phyloP scores from a whole-genome alignment of 495 filamentous ascomycete genomes.

The Penicillium ucsense region DNA sequence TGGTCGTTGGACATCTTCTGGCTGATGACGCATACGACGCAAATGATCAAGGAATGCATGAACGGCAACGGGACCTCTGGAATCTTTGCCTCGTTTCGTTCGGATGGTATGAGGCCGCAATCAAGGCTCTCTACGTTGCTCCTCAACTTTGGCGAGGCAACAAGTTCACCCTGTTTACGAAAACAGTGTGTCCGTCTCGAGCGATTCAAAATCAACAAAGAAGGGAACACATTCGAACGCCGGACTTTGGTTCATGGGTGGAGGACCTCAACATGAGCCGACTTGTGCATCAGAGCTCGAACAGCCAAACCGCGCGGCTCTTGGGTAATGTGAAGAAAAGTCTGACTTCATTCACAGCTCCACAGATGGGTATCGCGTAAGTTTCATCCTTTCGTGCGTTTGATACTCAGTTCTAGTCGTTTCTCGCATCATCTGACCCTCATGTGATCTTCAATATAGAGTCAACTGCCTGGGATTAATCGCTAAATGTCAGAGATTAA shows the following conservation, averaged over 20 bases:
- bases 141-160: neutral
- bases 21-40: slow-evolving; percentile 4
- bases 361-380: neutral
- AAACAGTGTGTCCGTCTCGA: neutral
- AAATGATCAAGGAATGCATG: neutral
- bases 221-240: no score
- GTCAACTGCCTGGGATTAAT: slow-evolving; percentile 55
- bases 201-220: neutral
- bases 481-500: slow-evolving; percentile 48
- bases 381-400: neutral
- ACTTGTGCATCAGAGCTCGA: neutral
- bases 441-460: slow-evolving; percentile 6
- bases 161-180: neutral
- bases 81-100: slow-evolving; percentile 48
- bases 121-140: neutral
- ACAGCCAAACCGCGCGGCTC: neutral
- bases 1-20: slow-evolving; percentile 28
- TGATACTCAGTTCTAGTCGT: neutral
- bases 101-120: neutral
- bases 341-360: neutral
- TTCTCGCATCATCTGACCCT: no score
- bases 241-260: neutral
- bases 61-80: slow-evolving; percentile 37
- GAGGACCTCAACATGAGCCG: neutral
- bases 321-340: neutral